A percentile compares a stretch with the other conserved stretches of the same genome.
phyloP scores from a whole-genome alignment of 208 protist species.

The Vickermania ingenoplastis region DNA sequence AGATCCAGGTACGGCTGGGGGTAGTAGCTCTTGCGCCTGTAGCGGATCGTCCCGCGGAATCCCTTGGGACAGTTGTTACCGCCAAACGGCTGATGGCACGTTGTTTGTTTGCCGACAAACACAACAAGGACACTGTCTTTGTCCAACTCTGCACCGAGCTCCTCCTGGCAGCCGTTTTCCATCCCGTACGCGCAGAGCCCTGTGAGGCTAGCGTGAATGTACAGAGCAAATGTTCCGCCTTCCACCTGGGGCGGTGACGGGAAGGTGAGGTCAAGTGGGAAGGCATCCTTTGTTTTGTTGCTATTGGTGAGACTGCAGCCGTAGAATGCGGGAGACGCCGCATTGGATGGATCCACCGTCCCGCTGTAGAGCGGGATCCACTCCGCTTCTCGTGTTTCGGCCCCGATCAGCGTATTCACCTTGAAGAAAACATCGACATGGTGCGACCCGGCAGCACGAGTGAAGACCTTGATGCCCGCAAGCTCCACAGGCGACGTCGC shows the following conservation, averaged over 20 bases:
- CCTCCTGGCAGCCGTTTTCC: constrained; percentile 68
- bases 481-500: constrained; percentile 62
- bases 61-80: constrained; percentile 43
- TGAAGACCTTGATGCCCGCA: constrained; percentile 57
- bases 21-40: constrained; percentile 46
- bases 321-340: constrained; percentile 52
- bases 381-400: constrained; percentile 40
- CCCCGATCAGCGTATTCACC: constrained; percentile 49
- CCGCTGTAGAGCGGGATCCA: constrained; percentile 74
- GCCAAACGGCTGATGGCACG: constrained; percentile 60
- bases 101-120: constrained; percentile 67
- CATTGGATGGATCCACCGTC: constrained; percentile 35
- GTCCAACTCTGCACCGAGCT: constrained; percentile 68
- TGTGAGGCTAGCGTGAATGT: constrained; percentile 86
- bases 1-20: not conserved
- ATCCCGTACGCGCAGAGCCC: constrained; percentile 78
- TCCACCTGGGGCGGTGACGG: constrained; percentile 41
- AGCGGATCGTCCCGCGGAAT: constrained; percentile 83
- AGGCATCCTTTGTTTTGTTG: too few relatives aligned
- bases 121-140: constrained; percentile 68
- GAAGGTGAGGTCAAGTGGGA: constrained; percentile 35
- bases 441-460: constrained; percentile 58
- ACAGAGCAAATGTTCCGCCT: constrained; percentile 66
- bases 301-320: not conserved
- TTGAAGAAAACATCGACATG: constrained; percentile 81